Percentiles rank a stretch among this genome's conserved stretches.
Conservation (phyloP, 1,139 yeast species). For the Debaryomyces udenii region DNA sequence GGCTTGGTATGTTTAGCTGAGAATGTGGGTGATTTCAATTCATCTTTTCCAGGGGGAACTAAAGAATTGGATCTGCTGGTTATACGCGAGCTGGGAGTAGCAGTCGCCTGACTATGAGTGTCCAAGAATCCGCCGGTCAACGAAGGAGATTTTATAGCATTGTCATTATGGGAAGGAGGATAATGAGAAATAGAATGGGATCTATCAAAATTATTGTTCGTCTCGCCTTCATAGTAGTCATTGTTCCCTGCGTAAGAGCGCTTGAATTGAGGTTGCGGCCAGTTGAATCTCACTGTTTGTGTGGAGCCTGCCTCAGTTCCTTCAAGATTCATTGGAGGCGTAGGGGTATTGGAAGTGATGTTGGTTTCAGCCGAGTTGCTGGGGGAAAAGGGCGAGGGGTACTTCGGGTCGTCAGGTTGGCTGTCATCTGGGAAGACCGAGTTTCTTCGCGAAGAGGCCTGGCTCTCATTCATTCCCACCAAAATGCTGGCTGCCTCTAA, state of each 20-base stretch:
- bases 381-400: constrained; percentile 17
- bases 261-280: constrained; percentile 12
- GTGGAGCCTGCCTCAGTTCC: constrained; percentile 2
- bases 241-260: constrained; percentile 9
- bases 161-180: constrained; percentile 15
- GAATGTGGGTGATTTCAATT: constrained; percentile 7
- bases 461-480: constrained; percentile 72
- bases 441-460: constrained; percentile 17
- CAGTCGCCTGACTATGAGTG: constrained; percentile 3
- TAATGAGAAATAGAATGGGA: constrained; percentile 19
- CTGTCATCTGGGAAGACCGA: constrained; percentile 17
- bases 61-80: constrained; percentile 7
- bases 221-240: constrained; percentile 8
- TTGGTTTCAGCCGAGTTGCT: constrained; percentile 15
- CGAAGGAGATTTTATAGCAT: constrained; percentile 10
- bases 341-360: constrained; percentile 14
- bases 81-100: background rate
- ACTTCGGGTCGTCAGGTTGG: constrained; percentile 14
- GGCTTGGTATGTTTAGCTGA: constrained; percentile 1
- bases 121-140: constrained; percentile 20
- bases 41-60: constrained; percentile 7
- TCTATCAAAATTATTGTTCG: constrained; percentile 11
- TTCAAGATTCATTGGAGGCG: constrained; percentile 13
- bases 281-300: constrained; percentile 7
- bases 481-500: constrained; percentile 86